Base-by-base conservation (phyloP, 2,329 filamentous ascomycete species). In the Fusarium buxicola region DNA sequence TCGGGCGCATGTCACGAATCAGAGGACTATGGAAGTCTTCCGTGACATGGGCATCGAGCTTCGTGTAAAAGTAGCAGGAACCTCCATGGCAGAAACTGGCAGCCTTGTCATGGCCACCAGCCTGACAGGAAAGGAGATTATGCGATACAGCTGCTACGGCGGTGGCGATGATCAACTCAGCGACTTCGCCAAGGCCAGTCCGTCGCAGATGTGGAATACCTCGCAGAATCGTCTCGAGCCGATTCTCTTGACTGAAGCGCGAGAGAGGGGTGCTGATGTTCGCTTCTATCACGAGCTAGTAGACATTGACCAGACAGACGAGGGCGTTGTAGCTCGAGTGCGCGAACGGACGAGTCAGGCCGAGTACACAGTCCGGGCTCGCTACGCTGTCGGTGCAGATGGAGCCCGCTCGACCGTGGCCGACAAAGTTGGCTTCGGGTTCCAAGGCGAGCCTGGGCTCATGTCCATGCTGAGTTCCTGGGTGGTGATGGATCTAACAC, bases 51-150 rank as follows among this genome's bases (percentile, higher is more conserved):
- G 55, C 9, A 44, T 60, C 1, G 48, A 60, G 24, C 12, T 46
- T 13, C 35, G n/a, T 7, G 36, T 60, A 10, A 13, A 58, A 24
- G 47, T 15, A 6, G 58, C 38, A 8, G 54, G 54, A 24, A 60
- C 54, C n/a, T 46, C 25, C 1, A 25, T 60, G 48, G 12, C 41
- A 2, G 43, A 58, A 1, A 28, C 44, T 8, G 58, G 58, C 16
- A 60, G 8, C n/a, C 27, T 58, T 34, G 58, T 58, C 34, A 58
- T 60, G 58, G 58, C 58, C 5, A 60, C 58, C 5, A 60, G 54
- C 18, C 48, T 60, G 5, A 58, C 55, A 1, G 54, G 58, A 7
- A 54, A 44, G 39, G 58, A 60, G 5, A 58, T 60, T 34, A 38
- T 43, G 12, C 58, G 58, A 10, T 60, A 60, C 8, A 50, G 30